Evolutionary conservation across 768 basidiomycete species (phyloP), one percentile per base, ranked within the genome.

Genomic region (Russula brevipes): DNA sequence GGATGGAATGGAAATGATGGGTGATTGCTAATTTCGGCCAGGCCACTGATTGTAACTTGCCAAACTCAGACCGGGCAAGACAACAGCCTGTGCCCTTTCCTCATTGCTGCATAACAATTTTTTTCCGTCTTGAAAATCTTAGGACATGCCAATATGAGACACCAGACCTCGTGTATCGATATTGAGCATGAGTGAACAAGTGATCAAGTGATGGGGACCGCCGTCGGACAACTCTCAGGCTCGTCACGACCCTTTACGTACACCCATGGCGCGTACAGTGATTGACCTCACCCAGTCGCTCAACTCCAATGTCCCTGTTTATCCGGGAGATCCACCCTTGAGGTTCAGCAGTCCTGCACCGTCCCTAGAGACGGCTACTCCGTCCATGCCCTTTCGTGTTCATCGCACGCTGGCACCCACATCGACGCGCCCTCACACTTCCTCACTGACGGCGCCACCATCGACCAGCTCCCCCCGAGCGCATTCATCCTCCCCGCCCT

Each of bases 361-460:
- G 56, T 72, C 35, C 55, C 63, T 39, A 62, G 61, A 16, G 61
- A 70, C 42, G 72, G 71, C 31, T 71, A 61, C 67, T 67, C 69
- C 33, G 66, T 73, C 39, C 61, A 64, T 19, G 41, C 42, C 1
- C 61, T 73, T 36, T 58, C 62, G 7, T 50, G 70, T n/a, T 71
- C 72, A 47, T 71, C 70, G 5, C 72, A 73, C 51, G 66, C 64
- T 7, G 72, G 72, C 42, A 73, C 72, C 4, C 72, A 73, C 57
- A 59, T 72, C 24, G 72, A 73, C 53, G 72, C 71, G 39, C 72
- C 72, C 9, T 72, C 66, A 5, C 72, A 73, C 62, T 71, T 69
- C 60, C 41, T 73, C 49, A 56, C 36, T 12, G 57, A 64, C 45
- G 68, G 66, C 9, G 53, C 65, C 33, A 66, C 69, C 47, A 66